A percentile compares a stretch with the other conserved stretches of the same genome.
Evolutionary conservation across 2,329 filamentous ascomycete species (phyloP).

Genomic region (Biscogniauxia marginata): DNA sequence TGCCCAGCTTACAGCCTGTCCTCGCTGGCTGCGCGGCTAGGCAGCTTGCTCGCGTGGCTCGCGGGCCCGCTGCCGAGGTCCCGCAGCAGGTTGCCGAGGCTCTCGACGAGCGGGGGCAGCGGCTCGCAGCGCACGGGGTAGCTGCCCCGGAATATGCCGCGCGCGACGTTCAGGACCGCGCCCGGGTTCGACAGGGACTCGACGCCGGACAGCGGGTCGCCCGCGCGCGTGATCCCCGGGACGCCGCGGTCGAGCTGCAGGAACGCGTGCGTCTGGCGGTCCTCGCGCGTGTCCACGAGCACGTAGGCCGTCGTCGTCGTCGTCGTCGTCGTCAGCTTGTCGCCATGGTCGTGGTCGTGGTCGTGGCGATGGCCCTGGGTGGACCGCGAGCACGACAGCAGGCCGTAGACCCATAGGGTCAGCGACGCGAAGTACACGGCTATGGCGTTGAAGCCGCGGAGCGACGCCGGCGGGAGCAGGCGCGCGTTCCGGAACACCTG

Average conservation of each 20-base stretch:
- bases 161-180: slow-evolving; percentile 21
- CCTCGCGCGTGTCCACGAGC: slow-evolving; percentile 26
- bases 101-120: slow-evolving; percentile 32
- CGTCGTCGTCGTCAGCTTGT: background rate
- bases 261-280: slow-evolving; percentile 24
- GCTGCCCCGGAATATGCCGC: slow-evolving; percentile 25
- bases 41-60: slow-evolving; percentile 8
- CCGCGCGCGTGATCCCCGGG: slow-evolving; percentile 15
- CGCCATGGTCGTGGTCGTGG: slow-evolving; percentile 3
- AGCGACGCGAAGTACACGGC: slow-evolving; percentile 29
- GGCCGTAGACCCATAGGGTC: slow-evolving; percentile 29
- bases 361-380: background rate
- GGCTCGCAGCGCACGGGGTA: slow-evolving; percentile 28
- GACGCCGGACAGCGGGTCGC: slow-evolving; percentile 6
- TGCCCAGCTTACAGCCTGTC: slow-evolving; percentile 6
- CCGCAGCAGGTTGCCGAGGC: slow-evolving; percentile 23
- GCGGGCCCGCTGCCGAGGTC: slow-evolving; percentile 24
- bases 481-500: slow-evolving; percentile 25
- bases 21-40: slow-evolving; percentile 19
- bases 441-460: slow-evolving; percentile 28
- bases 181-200: slow-evolving; percentile 24
- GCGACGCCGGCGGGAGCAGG: slow-evolving; percentile 23
- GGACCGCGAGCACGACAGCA: slow-evolving; percentile 14
- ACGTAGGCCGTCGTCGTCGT: slow-evolving; percentile 9
- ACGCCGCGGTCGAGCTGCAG: slow-evolving; percentile 24